A percentile compares a stretch with the other conserved stretches of the same genome.
Evolutionary conservation across 805 yeast species (phyloP).

Genomic region (Kuraishia floccosa): DNA sequence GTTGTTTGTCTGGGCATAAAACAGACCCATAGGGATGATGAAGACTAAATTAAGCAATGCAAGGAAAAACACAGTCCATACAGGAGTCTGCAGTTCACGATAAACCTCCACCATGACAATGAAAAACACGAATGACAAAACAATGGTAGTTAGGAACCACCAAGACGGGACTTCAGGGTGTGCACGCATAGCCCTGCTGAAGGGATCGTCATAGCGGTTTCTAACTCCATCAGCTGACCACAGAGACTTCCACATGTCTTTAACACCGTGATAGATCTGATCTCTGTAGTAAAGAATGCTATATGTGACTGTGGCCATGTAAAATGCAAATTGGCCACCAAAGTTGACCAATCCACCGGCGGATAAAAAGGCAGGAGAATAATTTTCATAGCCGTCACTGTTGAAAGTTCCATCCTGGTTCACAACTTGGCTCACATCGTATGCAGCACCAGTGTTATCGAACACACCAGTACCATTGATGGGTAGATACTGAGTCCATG

Average conservation of each 20-base stretch:
- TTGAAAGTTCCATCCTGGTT: neutral
- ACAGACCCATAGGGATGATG: conserved; percentile 44
- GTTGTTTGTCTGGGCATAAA: conserved; percentile 53
- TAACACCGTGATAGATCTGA: neutral
- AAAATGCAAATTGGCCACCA: conserved; percentile 2
- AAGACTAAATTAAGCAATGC: neutral
- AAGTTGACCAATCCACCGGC: neutral
- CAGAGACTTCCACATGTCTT: neutral
- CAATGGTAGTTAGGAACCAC: conserved; percentile 1
- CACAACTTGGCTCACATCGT: neutral
- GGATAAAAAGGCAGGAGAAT: conserved; percentile 2
- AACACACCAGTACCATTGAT: neutral
- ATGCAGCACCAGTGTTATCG: neutral
- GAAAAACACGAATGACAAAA: neutral
- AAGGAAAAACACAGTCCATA: neutral
- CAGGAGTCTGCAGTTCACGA: neutral
- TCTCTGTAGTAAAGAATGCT: conserved; percentile 1
- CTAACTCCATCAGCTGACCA: too few species aligned
- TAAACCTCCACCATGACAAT: conserved; percentile 1
- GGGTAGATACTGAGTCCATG: conserved; percentile 27
- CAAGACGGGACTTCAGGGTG: too few species aligned
- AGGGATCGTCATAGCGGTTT: too few species aligned
- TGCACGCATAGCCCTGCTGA: too few species aligned
- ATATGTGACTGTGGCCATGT: conserved; percentile 1
- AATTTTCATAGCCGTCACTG: neutral